These are phyloP conservation scores for Amanita bisporigera DNA, from an alignment of 1,284 basidiomycete species.

Conservation along the genomic window DNA sequence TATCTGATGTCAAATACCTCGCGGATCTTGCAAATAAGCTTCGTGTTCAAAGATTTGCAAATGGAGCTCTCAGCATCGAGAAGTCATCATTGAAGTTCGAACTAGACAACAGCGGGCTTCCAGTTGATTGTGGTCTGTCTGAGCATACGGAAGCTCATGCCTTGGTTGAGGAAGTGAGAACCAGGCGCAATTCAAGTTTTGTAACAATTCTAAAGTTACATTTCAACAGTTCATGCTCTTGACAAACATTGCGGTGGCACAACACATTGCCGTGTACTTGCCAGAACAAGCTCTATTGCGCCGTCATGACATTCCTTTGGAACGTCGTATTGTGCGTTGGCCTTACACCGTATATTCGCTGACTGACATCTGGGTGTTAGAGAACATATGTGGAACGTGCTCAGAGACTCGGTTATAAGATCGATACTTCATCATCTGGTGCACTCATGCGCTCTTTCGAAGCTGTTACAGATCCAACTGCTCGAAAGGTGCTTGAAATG, in stretches of 20 bases:
- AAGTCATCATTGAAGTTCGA: conserved; percentile 79
- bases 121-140: conserved; percentile 78
- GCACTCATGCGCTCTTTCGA: conserved; percentile 87
- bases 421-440: conserved; percentile 83
- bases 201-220: background rate
- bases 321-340: conserved; percentile 77
- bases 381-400: conserved; percentile 82
- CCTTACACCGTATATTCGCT: background rate
- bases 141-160: conserved; percentile 76
- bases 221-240: conserved; percentile 85
- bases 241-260: conserved; percentile 89
- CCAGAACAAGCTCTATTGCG: conserved; percentile 96
- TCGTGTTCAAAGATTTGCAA: conserved; percentile 76
- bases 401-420: conserved; percentile 79
- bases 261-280: conserved; percentile 90
- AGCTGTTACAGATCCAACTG: conserved; percentile 72
- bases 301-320: conserved; percentile 92
- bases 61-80: conserved; percentile 80
- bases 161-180: conserved; percentile 85
- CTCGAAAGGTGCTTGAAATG: conserved; percentile 77
- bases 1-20: conserved; percentile 78
- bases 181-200: background rate
- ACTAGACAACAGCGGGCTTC: conserved; percentile 84
- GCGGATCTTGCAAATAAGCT: conserved; percentile 77
- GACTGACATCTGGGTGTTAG: conserved; percentile 44